Evolutionary conservation across 176 grass and related monocot genomes (phyloP), one percentile per base, ranked within the genome.

Genomic region (Pontederia paniculata): DNA sequence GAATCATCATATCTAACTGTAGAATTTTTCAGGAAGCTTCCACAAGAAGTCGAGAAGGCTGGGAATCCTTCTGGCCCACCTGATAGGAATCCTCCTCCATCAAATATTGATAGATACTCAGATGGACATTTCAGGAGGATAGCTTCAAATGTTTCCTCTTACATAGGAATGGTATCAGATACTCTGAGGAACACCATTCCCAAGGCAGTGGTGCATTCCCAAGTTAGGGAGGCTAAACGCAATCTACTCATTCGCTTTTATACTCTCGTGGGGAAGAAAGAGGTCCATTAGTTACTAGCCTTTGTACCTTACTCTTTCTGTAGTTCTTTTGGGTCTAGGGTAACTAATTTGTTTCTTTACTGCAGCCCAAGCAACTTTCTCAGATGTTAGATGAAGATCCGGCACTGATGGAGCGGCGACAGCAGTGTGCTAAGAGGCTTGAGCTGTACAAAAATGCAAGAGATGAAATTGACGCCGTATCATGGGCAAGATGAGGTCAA

Each of bases 11-110:
- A 94, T 70, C 72, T 88, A 62, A 94, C 89, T 0, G 89, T 88
- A 54, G 89, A 94, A 17, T 94, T 94, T 74, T 94, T 94, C 77
- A 73, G 89, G 62, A 88, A 88, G 64, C 89, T 94, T 60, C 80
- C 89, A 59, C 89, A 88, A 73, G 84, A 88, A 81, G 68, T 84
- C 46, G 89, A 84, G 10, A 94, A 84, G 73, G 44, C 65, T 55
- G 80, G 62, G 23, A 58, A 54, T 31, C 41, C 70, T 17, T 43
- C 50, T 12, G 69, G 56, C 3, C 60, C 69, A 5, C 21, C 50
- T 53, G 48, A 72, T 64, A 73, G 68, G 55, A 80, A 79, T 63
- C 65, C 75, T 74, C 21, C 80, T 23, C 21, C 77, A 63, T 55
- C 84, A 73, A 58, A 63, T 5, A 56, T 59, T 65, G 84, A 89